Conservation (phyloP, 208 protist species). For the Angomonas deanei region DNA sequence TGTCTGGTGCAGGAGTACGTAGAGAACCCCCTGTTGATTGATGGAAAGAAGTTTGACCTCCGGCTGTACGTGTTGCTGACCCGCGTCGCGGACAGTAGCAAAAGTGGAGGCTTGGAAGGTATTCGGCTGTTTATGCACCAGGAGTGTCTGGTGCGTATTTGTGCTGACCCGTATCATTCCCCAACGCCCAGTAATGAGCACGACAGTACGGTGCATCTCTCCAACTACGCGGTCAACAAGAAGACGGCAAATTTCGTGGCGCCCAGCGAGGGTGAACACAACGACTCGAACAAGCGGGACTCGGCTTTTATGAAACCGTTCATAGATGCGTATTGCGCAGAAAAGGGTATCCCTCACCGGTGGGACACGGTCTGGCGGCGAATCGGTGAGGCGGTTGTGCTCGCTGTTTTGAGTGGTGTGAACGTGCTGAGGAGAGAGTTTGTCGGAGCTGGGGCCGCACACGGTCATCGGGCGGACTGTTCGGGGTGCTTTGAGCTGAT, state of each 20-base stretch:
- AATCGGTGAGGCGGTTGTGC: slow-evolving; percentile 65
- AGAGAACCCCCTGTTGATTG: slow-evolving; percentile 83
- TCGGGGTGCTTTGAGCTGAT: slow-evolving; percentile 86
- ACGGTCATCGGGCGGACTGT: slow-evolving; percentile 39
- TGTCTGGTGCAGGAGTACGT: slow-evolving; percentile 87
- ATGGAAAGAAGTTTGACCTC: slow-evolving; percentile 93
- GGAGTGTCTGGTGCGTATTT: slow-evolving; percentile 91
- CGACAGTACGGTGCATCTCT: slow-evolving; percentile 54
- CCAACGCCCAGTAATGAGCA: slow-evolving; percentile 48
- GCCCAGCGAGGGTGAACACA: not conserved
- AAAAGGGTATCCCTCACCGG: not conserved
- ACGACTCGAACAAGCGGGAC: slow-evolving; percentile 40
- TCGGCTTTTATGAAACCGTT: slow-evolving; percentile 34
- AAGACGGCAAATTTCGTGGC: slow-evolving; percentile 5
- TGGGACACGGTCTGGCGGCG: slow-evolving; percentile 50
- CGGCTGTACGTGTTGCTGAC: slow-evolving; percentile 91
- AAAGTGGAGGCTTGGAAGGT: slow-evolving; percentile 26
- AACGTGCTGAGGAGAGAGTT: slow-evolving; percentile 71
- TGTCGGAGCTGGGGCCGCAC: slow-evolving; percentile 38
- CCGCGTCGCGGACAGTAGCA: slow-evolving; percentile 11
- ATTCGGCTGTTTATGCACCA: slow-evolving; percentile 77
- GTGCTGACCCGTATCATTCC: slow-evolving; percentile 74
- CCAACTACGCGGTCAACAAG: slow-evolving; percentile 89
- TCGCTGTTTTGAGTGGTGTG: slow-evolving; percentile 84
- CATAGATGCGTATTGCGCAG: slow-evolving; percentile 17